Percentiles rank a stretch among this genome's conserved stretches.
phyloP scores from a whole-genome alignment of 2,329 filamentous ascomycete species.

The Xylariaceae sp. region DNA sequence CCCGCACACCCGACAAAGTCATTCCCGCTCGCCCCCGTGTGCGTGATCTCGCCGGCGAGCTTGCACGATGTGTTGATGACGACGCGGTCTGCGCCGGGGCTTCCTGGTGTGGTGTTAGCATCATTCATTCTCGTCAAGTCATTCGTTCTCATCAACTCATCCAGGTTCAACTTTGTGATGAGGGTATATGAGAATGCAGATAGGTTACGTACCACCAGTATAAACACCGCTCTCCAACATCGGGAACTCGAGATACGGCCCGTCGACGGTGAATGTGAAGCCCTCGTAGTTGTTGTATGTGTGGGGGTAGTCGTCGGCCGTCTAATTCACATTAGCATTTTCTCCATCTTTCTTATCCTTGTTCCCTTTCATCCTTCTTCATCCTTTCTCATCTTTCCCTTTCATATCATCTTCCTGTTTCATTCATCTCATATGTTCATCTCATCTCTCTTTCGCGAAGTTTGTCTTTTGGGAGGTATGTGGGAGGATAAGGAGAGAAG shows the following conservation, averaged over 20 bases:
- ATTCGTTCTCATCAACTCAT: too few relatives aligned
- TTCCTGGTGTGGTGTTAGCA: slow-evolving; percentile 35
- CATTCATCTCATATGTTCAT: too few relatives aligned
- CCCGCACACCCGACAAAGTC: slow-evolving; percentile 59
- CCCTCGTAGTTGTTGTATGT: slow-evolving; percentile 58
- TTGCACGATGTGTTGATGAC: slow-evolving; percentile 53
- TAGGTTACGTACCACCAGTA: slow-evolving; percentile 51
- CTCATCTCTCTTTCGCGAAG: too few relatives aligned
- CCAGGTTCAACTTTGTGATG: too few relatives aligned
- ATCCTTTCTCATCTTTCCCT: neutral
- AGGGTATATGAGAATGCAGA: too few relatives aligned
- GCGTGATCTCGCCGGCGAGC: slow-evolving; percentile 61
- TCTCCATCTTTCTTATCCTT: too few relatives aligned
- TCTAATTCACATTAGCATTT: neutral
- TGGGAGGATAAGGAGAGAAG: neutral
- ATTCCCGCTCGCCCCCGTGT: slow-evolving; percentile 63
- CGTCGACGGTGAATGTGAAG: slow-evolving; percentile 52
- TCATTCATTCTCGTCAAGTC: neutral
- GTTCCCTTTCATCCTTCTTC: too few relatives aligned
- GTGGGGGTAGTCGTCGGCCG: slow-evolving; percentile 55
- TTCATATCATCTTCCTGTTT: too few relatives aligned
- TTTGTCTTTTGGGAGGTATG: too few relatives aligned
- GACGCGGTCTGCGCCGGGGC: slow-evolving; percentile 62
- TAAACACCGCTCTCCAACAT: slow-evolving; percentile 49
- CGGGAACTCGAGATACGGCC: slow-evolving; percentile 61